Base-by-base conservation (phyloP, 352 stramenopile species). In the Globisporangium sylvaticum region DNA sequence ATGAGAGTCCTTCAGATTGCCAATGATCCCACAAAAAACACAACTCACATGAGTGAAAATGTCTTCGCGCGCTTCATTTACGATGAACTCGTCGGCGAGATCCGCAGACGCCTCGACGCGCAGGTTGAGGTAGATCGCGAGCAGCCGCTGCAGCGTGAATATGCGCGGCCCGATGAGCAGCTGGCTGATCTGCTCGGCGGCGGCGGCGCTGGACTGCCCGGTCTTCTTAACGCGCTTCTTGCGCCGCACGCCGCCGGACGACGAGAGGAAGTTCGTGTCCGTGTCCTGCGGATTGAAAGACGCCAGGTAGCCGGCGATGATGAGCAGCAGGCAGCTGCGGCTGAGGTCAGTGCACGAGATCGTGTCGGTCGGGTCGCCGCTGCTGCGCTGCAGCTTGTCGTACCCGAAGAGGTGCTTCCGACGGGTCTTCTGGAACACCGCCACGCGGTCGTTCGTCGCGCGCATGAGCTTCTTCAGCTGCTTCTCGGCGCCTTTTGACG, bases 261-360 rank as follows among this genome's bases (percentile, higher is more conserved):
- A 89, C 55, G 87, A 90, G 12, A 95, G 75, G 42, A 92, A 95
- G 52, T 84, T 76, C 18, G 75, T 65, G 72, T 95, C 87, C 0
- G 74, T 83, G 64, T 91, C 83, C 60, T 95, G 81, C 4, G 85
- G 84, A 58, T 90, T 95, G 66, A 95, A 95, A 10, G 84, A 93
- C 20, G 87, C 81, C 42, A 95, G 54, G 62, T 88, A 92, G 0
- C 79, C 80, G 24, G 87, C 87, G 50, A 95, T 65, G 27, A 95
- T 74, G 48, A 95, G 73, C 44, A 93, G 68, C 56, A 92, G 70
- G 25, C 87, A 90, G 61, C 83, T 88, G 14, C 74, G 76, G 39
- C 77, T 90, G 58, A 93, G 66, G 46, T 88, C 84, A 12, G 72
- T 77, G 59, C 72, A 84, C n/a, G 81, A 77, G 71, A 87, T 84